Base-by-base conservation (phyloP, 225 moss, liverwort and hornwort species). In the Straminergon stramineum region DNA sequence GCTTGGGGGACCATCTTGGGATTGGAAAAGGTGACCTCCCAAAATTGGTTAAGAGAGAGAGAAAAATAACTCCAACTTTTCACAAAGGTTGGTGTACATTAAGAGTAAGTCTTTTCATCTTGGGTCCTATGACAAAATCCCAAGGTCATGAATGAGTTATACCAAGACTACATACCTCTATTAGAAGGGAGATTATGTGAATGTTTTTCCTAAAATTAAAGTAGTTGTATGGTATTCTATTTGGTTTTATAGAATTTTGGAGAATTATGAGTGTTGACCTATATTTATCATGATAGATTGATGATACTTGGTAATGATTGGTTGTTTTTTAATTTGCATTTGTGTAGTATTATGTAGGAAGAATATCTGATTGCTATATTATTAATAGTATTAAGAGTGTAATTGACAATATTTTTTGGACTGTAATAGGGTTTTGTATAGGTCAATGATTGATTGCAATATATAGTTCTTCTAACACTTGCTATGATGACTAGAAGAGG, bases 71-170 rank as follows among this genome's bases (percentile, higher is more conserved):
- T 41, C 15, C 39, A 70, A 70, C 13, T 15, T 70, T 41, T 71
- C 3, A 26, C 1, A 41, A 0, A 71, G 9, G 20, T 41, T 71
- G 3, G 26, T 5, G 0, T 71, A 26, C 3, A 9, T 16, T 3
- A 43, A 28, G 10, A 43, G 6, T 43, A 10, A 43, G 10, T 43
- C 10, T 43, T 43, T 27, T 27, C 27, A 43, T 27, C 10, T 43
- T 45, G 10, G 28, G 2, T 17, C 17, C 10, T 0, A 16, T 3
- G 2, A 28, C 23, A 10, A 28, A 73, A 73, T 14, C 27, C 9
- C 16, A 28, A 45, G 9, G 16, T 73, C 0, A 1, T 28, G 6
- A 27, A 16, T 1, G 3, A 73, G 10, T 28, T 28, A 73, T 9
- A 27, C 9, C 2, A 45, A 2, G 6, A 74, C 10, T 45, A 17